Base-by-base conservation (phyloP, 2,329 filamentous ascomycete genomes). In the Trichophyton mentagrophytes region DNA sequence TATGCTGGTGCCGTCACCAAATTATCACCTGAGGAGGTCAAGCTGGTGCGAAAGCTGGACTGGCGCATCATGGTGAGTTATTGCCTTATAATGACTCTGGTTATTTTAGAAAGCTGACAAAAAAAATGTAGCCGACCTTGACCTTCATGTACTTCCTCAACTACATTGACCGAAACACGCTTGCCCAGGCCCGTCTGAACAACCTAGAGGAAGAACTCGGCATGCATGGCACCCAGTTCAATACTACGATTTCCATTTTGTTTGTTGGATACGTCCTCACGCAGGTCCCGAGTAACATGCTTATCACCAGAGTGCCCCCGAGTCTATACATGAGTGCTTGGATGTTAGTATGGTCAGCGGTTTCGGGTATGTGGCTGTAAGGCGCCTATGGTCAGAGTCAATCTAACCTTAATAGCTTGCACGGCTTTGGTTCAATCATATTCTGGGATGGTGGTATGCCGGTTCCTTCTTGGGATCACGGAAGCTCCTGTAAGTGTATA, bases 61-160 rank as follows among this genome's bases (percentile, higher is more conserved):
- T 66, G 62, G 11, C 69, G 73, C 61, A 76, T 77, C 59, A 77
- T 77, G 74, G 74, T 75, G 62, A 96, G 33, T 38, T 38, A 38
- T 38, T 38, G 33, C 2, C 85, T 97, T 97, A 82, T 77, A 79
- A 69, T 73, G 77, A 69, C 82, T 82, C 71, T 46, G 4, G 13
- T 15, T 42, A 25, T 11, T 44, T 13, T 20, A 6, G 8, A 49
- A 44, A 46, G 49, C 61, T 62, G 44, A 58, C 44, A 7, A 8
- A 38, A 7, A 13, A 38, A 11, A 53, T 33, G 11, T 57, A 69
- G 67, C 67, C 67, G 13, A 66, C 63, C 5, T 60, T 69, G 15
- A 65, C 64, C 51, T 25, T 64, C 3, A 68, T 68, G 67, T 69
- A 68, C 51, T 68, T 67, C 58, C 67, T 69, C 20, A 66, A 66